Base-by-base conservation (phyloP, 371 early-diverging fungal genomes). In the Rhizomucor pusillus region DNA sequence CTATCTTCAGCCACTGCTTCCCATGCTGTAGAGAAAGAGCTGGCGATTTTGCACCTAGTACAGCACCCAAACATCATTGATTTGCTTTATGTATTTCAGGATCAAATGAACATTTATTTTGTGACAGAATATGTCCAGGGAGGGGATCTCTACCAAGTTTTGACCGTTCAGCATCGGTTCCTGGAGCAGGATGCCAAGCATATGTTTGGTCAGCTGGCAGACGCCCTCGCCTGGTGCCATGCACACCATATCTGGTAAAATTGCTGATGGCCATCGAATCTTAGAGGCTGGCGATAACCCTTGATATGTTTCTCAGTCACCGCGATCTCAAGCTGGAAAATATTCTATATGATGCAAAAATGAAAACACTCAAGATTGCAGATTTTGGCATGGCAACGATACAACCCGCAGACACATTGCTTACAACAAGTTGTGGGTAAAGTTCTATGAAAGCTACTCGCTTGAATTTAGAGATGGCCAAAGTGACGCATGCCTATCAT, bases 261-360 rank as follows among this genome's bases (percentile, higher is more conserved):
- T 48, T 48, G 24, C n/a, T 23, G 0, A 2, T 19, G 13, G 3
- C 41, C 43, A 20, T 23, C 23, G 36, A 41, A 54, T 48, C 33
- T 34, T 25, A 14, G 19, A 41, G 16, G 41, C 37, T 37, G 37
- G 14, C 41, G 12, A 41, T 41, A 12, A 41, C 19, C 3, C 11
- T 19, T 22, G 18, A 43, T 25, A 19, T 29, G 29, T 43, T 23
- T 43, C 47, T 37, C 16, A 92, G 95, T 58, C 98, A 99, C 67
- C 84, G 99, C 47, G 99, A 99, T 69, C 71, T 99, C 19, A 99
- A 99, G 65, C 95, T 94, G 67, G 90, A 88, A 59, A 99, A 99
- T 65, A 80, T 99, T 25, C 77, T 99, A 47, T 69, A 97, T n/a
- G 95, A 96, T 67, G 74, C 79, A 47, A 80, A 81, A 18, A 52